phyloP scores from a whole-genome alignment of 495 filamentous ascomycete genomes.

The Penicillium parvum region DNA sequence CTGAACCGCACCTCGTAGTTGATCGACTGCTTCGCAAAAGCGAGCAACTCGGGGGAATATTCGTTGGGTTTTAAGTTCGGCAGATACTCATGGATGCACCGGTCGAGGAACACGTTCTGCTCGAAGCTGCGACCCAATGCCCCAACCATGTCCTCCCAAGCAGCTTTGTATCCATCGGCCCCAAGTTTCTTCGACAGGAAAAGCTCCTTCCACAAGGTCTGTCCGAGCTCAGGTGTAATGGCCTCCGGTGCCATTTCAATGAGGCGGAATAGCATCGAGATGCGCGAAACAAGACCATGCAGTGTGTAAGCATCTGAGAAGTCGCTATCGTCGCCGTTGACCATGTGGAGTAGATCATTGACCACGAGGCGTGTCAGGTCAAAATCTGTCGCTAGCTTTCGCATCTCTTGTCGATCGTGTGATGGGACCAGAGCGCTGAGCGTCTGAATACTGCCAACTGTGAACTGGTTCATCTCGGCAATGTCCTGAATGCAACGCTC shows the following conservation, averaged over 20 bases:
- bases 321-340: conserved; percentile 36
- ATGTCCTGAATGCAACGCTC: conserved; percentile 57
- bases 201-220: conserved; percentile 61
- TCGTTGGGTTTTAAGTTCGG: conserved; percentile 57
- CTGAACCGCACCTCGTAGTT: conserved; percentile 44
- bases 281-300: conserved; percentile 45
- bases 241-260: conserved; percentile 55
- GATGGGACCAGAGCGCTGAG: conserved; percentile 54
- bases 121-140: conserved; percentile 40
- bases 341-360: conserved; percentile 44
- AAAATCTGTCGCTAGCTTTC: conserved; percentile 49
- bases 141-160: conserved; percentile 63
- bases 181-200: conserved; percentile 56
- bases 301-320: conserved; percentile 33
- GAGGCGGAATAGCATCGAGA: conserved; percentile 54
- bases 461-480: conserved; percentile 47
- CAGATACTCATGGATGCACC: conserved; percentile 63
- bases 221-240: conserved; percentile 57
- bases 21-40: conserved; percentile 60
- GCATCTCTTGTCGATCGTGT: conserved; percentile 43
- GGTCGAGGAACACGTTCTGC: conserved; percentile 60
- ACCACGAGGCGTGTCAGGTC: conserved; percentile 50
- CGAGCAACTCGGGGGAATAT: conserved; percentile 61
- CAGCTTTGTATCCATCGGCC: conserved; percentile 51
- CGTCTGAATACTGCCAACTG: conserved; percentile 68